Conservation (phyloP, 495 filamentous ascomycete species). For the Penicillium bialowiezense region DNA sequence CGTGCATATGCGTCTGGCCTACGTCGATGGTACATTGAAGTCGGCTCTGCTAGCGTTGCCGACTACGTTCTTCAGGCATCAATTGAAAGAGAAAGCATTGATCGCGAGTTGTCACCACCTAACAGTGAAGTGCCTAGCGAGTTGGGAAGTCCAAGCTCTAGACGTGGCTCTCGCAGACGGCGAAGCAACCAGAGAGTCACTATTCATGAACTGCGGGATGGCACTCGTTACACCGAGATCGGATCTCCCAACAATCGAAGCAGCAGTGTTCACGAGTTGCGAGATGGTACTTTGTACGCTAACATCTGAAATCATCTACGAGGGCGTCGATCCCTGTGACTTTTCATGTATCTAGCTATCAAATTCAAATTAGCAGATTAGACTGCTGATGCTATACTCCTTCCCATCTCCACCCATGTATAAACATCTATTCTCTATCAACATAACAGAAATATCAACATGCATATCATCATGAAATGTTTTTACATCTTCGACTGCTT, state of each 20-base stretch:
- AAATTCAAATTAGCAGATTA: no score
- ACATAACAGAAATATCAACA: background rate
- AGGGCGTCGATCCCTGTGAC: no score
- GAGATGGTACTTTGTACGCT: conserved; percentile 46
- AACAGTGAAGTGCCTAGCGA: conserved; percentile 37
- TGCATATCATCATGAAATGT: background rate
- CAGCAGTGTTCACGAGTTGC: conserved; percentile 43
- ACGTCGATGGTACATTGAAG: conserved; percentile 41
- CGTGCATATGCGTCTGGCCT: conserved; percentile 51
- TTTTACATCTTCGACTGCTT: conserved; percentile 34
- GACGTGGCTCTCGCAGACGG: conserved; percentile 30
- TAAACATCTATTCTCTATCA: conserved; percentile 2
- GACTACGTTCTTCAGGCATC: conserved; percentile 39
- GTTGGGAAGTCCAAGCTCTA: conserved; percentile 32
- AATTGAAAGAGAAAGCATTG: conserved; percentile 31
- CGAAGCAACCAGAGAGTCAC: conserved; percentile 36
- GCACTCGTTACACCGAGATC: conserved; percentile 42
- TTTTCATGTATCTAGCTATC: no score
- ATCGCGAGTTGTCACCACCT: conserved; percentile 25
- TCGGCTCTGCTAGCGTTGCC: conserved; percentile 34
- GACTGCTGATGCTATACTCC: background rate
- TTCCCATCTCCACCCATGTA: background rate
- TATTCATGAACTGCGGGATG: conserved; percentile 46
- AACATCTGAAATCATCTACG: conserved; percentile 27
- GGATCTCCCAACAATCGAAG: conserved; percentile 27